Conservation (phyloP, 2,329 filamentous ascomycete species). For the Microdochium paspali region DNA sequence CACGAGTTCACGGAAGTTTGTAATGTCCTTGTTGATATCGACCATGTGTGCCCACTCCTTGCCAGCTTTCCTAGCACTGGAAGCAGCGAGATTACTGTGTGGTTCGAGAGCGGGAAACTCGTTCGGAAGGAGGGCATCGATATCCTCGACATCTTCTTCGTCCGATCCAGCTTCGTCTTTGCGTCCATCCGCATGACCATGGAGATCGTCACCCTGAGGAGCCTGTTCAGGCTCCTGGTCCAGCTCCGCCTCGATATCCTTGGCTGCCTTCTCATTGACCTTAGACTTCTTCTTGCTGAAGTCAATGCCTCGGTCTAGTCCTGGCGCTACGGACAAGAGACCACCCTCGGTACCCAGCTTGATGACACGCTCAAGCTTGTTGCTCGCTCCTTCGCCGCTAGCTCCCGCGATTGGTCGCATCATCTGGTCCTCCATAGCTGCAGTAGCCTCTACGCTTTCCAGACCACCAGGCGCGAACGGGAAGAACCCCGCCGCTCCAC, state of each 20-base stretch:
- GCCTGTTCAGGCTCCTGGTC: slow-evolving; percentile 34
- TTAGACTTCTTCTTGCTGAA: slow-evolving; percentile 51
- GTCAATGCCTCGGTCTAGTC: slow-evolving; percentile 68
- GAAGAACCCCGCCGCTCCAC: slow-evolving; percentile 87
- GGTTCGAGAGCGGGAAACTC: slow-evolving; percentile 91
- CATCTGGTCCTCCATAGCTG: slow-evolving; percentile 71
- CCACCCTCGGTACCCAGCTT: slow-evolving; percentile 70
- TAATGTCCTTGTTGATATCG: slow-evolving; percentile 83
- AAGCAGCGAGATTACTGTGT: slow-evolving; percentile 63
- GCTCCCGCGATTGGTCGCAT: slow-evolving; percentile 36
- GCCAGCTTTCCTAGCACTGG: slow-evolving; percentile 63
- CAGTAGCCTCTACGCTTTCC: slow-evolving; percentile 76
- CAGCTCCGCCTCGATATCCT: slow-evolving; percentile 45
- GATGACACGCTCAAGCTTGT: slow-evolving; percentile 74
- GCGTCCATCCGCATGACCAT: slow-evolving; percentile 8
- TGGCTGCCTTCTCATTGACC: slow-evolving; percentile 50
- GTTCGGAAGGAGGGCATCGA: slow-evolving; percentile 80
- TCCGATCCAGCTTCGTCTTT: slow-evolving; percentile 20
- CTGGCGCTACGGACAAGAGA: slow-evolving; percentile 73
- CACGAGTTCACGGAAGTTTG: slow-evolving; percentile 89
- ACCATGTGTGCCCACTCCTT: slow-evolving; percentile 98
- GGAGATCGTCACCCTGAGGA: slow-evolving; percentile 17
- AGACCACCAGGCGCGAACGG: slow-evolving; percentile 88
- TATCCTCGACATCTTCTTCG: slow-evolving; percentile 48
- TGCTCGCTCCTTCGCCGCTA: slow-evolving; percentile 32